A percentile compares a stretch with the other conserved stretches of the same genome.
These are phyloP conservation scores for Poronia punctata DNA, from an alignment of 495 filamentous ascomycete genomes.

Conservation along the genomic window DNA sequence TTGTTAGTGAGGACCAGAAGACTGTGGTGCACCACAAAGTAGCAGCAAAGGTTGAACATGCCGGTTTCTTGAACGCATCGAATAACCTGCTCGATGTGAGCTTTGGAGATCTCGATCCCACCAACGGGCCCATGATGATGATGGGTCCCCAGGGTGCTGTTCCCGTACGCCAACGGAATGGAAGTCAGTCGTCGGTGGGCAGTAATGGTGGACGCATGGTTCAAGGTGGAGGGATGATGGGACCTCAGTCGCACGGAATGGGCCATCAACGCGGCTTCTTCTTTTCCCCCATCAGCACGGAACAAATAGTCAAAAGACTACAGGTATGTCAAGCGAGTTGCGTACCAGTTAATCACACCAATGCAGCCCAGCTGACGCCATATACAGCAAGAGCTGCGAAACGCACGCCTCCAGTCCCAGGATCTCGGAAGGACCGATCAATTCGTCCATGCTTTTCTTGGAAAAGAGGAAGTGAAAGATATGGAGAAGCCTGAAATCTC, in stretches of 20 bases:
- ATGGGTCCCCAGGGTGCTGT: constrained; percentile 37
- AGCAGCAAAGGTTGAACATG: constrained; percentile 90
- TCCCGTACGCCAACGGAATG: constrained; percentile 58
- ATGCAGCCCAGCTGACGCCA: constrained; percentile 1
- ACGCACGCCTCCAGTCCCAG: constrained; percentile 76
- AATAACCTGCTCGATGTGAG: constrained; percentile 79
- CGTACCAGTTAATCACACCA: constrained; percentile 1
- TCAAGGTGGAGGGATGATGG: constrained; percentile 35
- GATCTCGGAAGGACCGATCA: constrained; percentile 76
- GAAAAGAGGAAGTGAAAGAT: constrained; percentile 65
- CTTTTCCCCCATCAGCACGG: constrained; percentile 82
- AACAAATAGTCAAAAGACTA: constrained; percentile 89
- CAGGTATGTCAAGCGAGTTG: constrained; percentile 81
- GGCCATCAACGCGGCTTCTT: constrained; percentile 52
- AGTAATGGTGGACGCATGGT: constrained; percentile 52
- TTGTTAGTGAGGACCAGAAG: constrained; percentile 96
- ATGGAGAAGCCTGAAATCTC: constrained; percentile 40
- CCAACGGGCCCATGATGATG: constrained; percentile 61
- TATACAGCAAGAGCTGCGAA: constrained; percentile 72
- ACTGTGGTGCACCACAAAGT: constrained; percentile 98
- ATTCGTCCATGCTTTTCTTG: constrained; percentile 68
- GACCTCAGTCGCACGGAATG: constrained; percentile 46
- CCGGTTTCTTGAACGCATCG: constrained; percentile 61
- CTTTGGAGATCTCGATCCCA: constrained; percentile 78
- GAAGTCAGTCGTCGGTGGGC: constrained; percentile 62